These are phyloP conservation scores for Galerina sulciceps DNA, from an alignment of 768 basidiomycete genomes.

Conservation along the genomic window DNA sequence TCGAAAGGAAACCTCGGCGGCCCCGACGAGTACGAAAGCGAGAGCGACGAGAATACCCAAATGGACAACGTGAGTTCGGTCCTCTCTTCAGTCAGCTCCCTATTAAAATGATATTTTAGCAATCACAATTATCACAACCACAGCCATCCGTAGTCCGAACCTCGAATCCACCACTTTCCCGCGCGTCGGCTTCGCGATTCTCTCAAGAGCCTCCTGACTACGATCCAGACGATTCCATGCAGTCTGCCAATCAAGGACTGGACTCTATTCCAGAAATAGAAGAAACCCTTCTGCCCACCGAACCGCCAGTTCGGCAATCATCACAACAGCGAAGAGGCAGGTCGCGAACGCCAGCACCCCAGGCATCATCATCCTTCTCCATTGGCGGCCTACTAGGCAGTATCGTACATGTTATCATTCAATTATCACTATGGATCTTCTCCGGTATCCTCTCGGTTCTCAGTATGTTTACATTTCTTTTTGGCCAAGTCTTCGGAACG, in stretches of 20 bases:
- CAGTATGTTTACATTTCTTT: conserved; percentile 41
- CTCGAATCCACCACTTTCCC: conserved; percentile 35
- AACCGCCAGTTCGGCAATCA: conserved; percentile 19
- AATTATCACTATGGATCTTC: conserved; percentile 23
- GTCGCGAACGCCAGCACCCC: conserved; percentile 37
- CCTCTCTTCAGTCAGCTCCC: conserved; percentile 1
- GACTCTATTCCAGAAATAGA: conserved; percentile 70
- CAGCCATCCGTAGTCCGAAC: conserved; percentile 34
- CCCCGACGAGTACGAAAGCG: conserved; percentile 55
- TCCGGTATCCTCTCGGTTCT: conserved; percentile 33
- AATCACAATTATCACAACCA: conserved; percentile 37
- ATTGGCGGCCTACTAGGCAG: conserved; percentile 50
- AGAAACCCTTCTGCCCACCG: conserved; percentile 40
- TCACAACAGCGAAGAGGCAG: conserved; percentile 26
- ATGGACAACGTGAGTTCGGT: conserved; percentile 35
- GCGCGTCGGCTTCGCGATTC: conserved; percentile 36
- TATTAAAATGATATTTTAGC: conserved; percentile 27
- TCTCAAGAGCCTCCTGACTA: conserved; percentile 46
- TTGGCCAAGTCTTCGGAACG: conserved; percentile 54
- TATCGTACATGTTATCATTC: conserved; percentile 36
- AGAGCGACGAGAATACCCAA: conserved; percentile 48
- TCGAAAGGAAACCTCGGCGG: conserved; percentile 47
- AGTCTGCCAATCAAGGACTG: conserved; percentile 55
- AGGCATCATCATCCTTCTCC: conserved; percentile 30
- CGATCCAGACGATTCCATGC: conserved; percentile 40